Conservation (phyloP, 2,329 filamentous ascomycete species). For the Thermoascus crustaceus region DNA sequence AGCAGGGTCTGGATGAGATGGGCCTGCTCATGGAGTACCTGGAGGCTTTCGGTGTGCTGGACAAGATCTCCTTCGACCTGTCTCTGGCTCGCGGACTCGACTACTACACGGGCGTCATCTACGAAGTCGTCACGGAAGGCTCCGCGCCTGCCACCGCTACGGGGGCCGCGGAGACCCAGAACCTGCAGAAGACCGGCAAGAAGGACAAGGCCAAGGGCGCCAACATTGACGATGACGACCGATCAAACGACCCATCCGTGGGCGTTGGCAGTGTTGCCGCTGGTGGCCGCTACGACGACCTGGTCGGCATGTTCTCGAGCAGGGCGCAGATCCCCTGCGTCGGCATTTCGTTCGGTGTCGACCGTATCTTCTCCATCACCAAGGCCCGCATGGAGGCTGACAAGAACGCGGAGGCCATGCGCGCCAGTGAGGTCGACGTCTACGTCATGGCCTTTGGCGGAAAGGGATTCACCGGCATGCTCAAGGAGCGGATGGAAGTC, state of each 20-base stretch:
- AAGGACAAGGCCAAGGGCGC: conserved; percentile 43
- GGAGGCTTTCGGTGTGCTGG: conserved; percentile 63
- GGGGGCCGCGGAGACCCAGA: conserved; percentile 28
- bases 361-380: conserved; percentile 88
- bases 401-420: conserved; percentile 46
- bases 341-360: conserved; percentile 87
- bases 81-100: conserved; percentile 85
- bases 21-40: conserved; percentile 73
- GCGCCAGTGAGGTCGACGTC: conserved; percentile 73
- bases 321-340: conserved; percentile 83
- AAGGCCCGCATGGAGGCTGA: conserved; percentile 63
- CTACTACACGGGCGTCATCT: conserved; percentile 86
- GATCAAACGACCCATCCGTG: conserved; percentile 69
- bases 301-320: conserved; percentile 88
- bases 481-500: conserved; percentile 77
- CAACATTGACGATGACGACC: conserved; percentile 54
- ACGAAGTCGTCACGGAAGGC: conserved; percentile 77
- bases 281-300: conserved; percentile 83
- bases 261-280: conserved; percentile 84
- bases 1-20: conserved; percentile 75
- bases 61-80: conserved; percentile 78
- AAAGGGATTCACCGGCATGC: conserved; percentile 70
- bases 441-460: conserved; percentile 93
- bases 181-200: conserved; percentile 29
- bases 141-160: conserved; percentile 51